These are phyloP conservation scores for Gypsophila paniculata DNA, from an alignment of 179 eudicot genomes.

Conservation along the genomic window DNA sequence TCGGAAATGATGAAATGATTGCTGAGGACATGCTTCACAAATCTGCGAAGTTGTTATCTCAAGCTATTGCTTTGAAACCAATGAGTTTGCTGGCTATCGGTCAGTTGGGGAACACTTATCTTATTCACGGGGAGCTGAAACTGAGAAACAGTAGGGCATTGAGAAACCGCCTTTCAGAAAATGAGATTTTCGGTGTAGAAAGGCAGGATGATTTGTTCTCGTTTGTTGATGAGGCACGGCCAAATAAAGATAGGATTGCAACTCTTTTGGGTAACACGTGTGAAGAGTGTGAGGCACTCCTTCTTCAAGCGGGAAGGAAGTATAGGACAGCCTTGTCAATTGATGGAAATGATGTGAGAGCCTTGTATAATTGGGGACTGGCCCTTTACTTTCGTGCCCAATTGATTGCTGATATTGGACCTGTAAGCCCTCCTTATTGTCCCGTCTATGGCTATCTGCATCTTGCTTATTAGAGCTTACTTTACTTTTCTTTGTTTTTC, in stretches of 20 bases:
- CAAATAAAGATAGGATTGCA: slow-evolving; percentile 42
- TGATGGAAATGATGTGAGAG: slow-evolving; percentile 83
- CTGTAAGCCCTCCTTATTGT: slow-evolving; percentile 46
- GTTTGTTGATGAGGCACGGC: slow-evolving; percentile 28
- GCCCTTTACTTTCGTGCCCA: slow-evolving; percentile 89
- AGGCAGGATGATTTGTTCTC: slow-evolving; percentile 22
- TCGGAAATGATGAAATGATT: slow-evolving; percentile 32
- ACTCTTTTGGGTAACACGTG: slow-evolving; percentile 57
- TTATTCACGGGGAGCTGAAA: slow-evolving; percentile 90
- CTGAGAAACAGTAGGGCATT: slow-evolving; percentile 55
- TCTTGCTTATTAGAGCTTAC: not conserved
- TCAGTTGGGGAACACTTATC: slow-evolving; percentile 86
- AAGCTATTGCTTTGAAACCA: slow-evolving; percentile 78
- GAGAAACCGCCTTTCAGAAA: slow-evolving; percentile 49
- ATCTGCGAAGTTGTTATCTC: slow-evolving; percentile 57
- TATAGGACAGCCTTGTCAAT: slow-evolving; percentile 75
- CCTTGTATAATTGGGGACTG: slow-evolving; percentile 94
- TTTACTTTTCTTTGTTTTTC: not conserved
- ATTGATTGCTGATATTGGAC: slow-evolving; percentile 91
- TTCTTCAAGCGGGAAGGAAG: slow-evolving; percentile 80
- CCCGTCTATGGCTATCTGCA: not conserved
- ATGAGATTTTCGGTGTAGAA: slow-evolving; percentile 28
- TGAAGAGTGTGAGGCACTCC: slow-evolving; percentile 87
- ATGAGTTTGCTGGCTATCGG: slow-evolving; percentile 92
- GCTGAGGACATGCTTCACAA: slow-evolving; percentile 56